A percentile compares a stretch with the other conserved stretches of the same genome.
phyloP scores from a whole-genome alignment of 495 filamentous ascomycete species.

The Penicillium canariense region DNA sequence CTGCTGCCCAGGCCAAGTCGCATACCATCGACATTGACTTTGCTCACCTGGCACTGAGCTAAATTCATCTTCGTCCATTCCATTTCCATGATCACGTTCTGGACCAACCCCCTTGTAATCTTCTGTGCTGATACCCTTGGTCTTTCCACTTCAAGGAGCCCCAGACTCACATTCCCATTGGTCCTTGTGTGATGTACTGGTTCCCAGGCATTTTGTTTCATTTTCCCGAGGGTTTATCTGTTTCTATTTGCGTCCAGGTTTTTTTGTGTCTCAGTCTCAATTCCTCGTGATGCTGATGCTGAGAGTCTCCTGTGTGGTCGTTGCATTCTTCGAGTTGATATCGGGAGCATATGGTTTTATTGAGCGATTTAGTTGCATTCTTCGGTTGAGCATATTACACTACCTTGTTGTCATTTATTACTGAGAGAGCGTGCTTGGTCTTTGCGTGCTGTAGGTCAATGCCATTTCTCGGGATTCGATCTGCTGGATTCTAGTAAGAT shows the following conservation, averaged over 20 bases:
- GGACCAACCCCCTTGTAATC: background rate
- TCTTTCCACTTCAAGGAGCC: background rate
- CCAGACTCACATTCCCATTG: background rate
- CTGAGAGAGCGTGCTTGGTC: background rate
- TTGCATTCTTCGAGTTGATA: constrained; percentile 22
- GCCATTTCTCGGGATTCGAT: constrained; percentile 1
- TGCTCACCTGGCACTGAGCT: constrained; percentile 29
- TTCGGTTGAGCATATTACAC: constrained; percentile 22
- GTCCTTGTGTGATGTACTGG: background rate
- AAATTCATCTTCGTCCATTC: background rate
- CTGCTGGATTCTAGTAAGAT: background rate
- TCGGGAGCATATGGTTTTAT: constrained; percentile 27
- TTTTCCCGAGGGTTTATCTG: background rate
- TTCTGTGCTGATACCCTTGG: constrained; percentile 19
- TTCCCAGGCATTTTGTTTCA: background rate
- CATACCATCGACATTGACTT: constrained; percentile 32
- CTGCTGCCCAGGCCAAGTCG: constrained; percentile 11
- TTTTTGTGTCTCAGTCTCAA: background rate
- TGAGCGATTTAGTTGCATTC: constrained; percentile 31
- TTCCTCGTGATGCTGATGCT: background rate
- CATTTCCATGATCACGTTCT: constrained; percentile 9
- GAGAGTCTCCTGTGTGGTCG: background rate
- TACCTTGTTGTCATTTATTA: constrained; percentile 11
- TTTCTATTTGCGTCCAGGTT: background rate
- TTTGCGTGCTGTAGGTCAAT: constrained; percentile 8